Base-by-base conservation (phyloP, 2,329 filamentous ascomycete genomes). In the Aspergillus thermomutatus region DNA sequence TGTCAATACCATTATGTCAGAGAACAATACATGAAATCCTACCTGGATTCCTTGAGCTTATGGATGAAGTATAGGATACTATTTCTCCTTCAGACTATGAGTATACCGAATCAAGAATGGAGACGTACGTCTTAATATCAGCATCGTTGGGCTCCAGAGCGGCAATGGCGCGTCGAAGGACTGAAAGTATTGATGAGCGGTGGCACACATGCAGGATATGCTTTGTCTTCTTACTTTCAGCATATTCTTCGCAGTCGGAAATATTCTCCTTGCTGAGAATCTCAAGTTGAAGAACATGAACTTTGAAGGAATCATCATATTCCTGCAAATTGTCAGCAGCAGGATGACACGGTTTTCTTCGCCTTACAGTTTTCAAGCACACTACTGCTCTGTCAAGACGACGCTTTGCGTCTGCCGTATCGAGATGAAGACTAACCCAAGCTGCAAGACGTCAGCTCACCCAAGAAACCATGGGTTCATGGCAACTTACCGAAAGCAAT, bases 271-370 rank as follows among this genome's bases (percentile, higher is more conserved):
- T 67, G n/a, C 60, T 56, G 14, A 92, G 75, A 10, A 91, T 65
- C 61, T 91, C 87, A 1, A 95, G 79, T 56, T 83, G 86, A 58
- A 94, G 77, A 6, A 93, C 75, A 4, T 85, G 73, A 2, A 92
- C 83, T 0, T 88, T 75, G 25, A 89, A 80, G 58, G 86, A 86
- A 59, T 87, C 81, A 1, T 84, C 84, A 34, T 88, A 76, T 57
- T 87, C 83, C 53, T 80, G 75, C 19, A 40, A 4, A 43, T 53
- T 14, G 47, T 59, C 27, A 57, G 49, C 17, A 4, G 26, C 52
- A 25, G 52, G 19, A 34, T 34, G 17, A 8, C 19, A 26, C n/a
- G 9, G 46, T 40, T 27, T 50, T 14, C 45, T 9, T 26, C 40
- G 8, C 31, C 60, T 57, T 60, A 70, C 66, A 47, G 23, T 43